Percentiles rank a stretch among this genome's conserved stretches.
These are phyloP conservation scores for Chamaecyparis obtusa DNA, from an alignment of 75 land plant genomes.

Conservation along the genomic window DNA sequence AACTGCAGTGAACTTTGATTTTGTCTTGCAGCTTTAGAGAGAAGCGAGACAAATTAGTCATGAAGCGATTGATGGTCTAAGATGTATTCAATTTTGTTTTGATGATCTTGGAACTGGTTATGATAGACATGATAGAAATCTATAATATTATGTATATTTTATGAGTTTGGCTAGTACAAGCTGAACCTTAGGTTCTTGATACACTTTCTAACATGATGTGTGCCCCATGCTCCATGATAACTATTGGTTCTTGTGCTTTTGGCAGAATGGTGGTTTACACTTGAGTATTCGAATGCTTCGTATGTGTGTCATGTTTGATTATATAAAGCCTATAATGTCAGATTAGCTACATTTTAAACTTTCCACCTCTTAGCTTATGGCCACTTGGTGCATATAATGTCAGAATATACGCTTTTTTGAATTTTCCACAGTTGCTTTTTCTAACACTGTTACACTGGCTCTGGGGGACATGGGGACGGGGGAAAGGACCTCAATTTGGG, in stretches of 20 bases:
- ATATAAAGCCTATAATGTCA: background rate
- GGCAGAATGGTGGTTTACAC: background rate
- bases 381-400: background rate
- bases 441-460: too few species aligned
- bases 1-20: background rate
- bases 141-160: background rate
- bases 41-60: conserved; percentile 7
- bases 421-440: background rate
- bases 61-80: background rate
- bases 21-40: conserved; percentile 11
- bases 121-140: background rate
- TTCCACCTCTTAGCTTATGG: background rate
- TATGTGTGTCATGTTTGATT: background rate
- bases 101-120: background rate
- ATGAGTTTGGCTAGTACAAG: background rate
- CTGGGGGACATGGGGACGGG: too few species aligned
- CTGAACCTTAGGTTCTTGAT: background rate
- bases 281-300: background rate
- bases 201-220: background rate
- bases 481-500: too few species aligned
- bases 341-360: background rate
- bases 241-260: background rate
- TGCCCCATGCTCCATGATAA: background rate
- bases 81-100: background rate
- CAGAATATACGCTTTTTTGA: background rate